A percentile compares a stretch with the other conserved stretches of the same genome.
Evolutionary conservation across 1,284 basidiomycete genomes (phyloP).

Genomic region (Neolentinus lepideus): DNA sequence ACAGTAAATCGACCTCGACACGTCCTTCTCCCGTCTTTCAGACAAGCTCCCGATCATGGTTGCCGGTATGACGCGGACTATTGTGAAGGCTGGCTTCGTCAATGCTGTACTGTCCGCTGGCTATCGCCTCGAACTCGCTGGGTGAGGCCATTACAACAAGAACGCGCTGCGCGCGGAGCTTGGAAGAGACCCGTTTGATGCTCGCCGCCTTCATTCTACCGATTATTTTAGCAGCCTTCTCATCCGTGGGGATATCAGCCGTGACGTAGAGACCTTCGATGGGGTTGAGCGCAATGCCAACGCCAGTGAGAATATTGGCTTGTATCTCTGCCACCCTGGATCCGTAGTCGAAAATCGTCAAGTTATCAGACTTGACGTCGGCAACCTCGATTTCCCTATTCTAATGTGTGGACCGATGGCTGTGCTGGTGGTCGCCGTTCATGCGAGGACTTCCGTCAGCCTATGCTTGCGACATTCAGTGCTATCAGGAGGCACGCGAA

Average conservation of each 20-base stretch:
- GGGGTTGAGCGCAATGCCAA: constrained; percentile 92
- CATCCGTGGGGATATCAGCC: too few species aligned
- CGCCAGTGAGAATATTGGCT: constrained; percentile 84
- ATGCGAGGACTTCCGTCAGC: constrained; percentile 98
- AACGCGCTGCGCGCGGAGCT: constrained; percentile 86
- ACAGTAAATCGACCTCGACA: constrained; percentile 90
- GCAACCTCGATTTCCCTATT: constrained; percentile 96
- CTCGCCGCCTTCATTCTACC: constrained; percentile 83
- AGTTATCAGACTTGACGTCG: constrained; percentile 91
- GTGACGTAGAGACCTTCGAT: too few species aligned
- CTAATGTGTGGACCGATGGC: constrained; percentile 98
- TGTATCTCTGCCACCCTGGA: constrained; percentile 97
- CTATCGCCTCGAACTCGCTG: constrained; percentile 94
- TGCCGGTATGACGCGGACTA: constrained; percentile 96
- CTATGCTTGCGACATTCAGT: constrained; percentile 86
- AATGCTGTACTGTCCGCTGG: constrained; percentile 90
- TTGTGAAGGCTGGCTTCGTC: constrained; percentile 90
- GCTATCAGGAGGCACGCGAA: constrained; percentile 87
- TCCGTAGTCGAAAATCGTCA: constrained; percentile 96
- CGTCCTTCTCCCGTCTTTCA: constrained; percentile 90
- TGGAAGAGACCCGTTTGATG: constrained; percentile 77
- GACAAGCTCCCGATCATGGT: constrained; percentile 98
- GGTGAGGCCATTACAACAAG: constrained; percentile 95
- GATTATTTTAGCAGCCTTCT: constrained; percentile 99
- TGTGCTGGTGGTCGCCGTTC: constrained; percentile 99